A percentile compares a stretch with the other conserved stretches of the same genome.
Conservation (phyloP, 2,329 filamentous ascomycete genomes). For the Botryotinia globosa region DNA sequence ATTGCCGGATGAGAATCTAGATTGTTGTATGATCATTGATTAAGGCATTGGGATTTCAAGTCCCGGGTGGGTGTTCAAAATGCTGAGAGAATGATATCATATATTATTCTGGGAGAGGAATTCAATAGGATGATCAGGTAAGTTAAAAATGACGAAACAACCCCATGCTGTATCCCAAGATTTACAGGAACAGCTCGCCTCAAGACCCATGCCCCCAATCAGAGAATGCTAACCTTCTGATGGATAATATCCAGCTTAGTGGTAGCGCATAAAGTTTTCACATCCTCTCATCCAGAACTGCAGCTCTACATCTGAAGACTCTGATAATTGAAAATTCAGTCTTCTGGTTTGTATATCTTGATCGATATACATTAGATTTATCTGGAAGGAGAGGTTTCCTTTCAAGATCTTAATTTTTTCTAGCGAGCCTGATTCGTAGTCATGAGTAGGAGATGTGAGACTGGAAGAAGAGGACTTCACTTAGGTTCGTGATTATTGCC, state of each 20-base stretch:
- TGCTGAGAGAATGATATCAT: background rate
- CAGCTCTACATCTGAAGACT: background rate
- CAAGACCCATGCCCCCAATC: background rate
- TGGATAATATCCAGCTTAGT: background rate
- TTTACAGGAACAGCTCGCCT: background rate
- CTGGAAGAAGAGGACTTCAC: background rate
- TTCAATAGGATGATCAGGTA: background rate
- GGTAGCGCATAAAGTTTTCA: background rate
- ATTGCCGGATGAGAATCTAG: no score
- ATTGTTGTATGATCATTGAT: background rate
- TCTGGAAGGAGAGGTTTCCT: fast-evolving
- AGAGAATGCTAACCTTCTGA: background rate
- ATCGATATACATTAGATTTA: background rate
- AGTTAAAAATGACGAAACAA: fast-evolving
- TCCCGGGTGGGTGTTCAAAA: background rate
- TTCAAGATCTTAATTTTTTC: background rate
- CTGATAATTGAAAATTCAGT: background rate
- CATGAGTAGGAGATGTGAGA: background rate
- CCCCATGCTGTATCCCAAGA: background rate
- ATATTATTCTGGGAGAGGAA: background rate
- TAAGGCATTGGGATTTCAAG: background rate
- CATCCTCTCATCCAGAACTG: background rate
- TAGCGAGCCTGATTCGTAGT: background rate
- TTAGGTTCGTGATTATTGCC: background rate
- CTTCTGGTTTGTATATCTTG: background rate